Evolutionary conservation across 352 stramenopile genomes (phyloP).

Genomic region (Globisporangium polare): DNA sequence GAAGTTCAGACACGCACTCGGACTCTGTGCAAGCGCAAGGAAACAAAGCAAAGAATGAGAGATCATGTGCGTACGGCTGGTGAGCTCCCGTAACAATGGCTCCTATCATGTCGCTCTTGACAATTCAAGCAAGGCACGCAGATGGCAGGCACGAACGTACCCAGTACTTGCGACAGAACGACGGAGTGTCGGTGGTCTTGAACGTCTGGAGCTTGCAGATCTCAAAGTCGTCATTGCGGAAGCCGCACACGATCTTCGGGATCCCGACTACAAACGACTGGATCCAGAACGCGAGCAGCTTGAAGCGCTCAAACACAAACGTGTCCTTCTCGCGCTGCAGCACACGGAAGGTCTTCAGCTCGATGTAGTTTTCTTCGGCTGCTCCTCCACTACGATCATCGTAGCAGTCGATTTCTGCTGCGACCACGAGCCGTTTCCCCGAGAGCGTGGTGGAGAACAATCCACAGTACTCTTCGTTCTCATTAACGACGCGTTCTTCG

Average conservation of each 20-base stretch:
- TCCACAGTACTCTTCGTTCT: conserved; percentile 71
- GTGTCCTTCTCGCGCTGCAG: conserved; percentile 57
- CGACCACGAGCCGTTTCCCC: conserved; percentile 50
- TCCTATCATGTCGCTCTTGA: neutral
- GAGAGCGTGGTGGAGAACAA: conserved; percentile 54
- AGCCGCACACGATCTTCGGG: conserved; percentile 67
- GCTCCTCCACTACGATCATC: conserved; percentile 14
- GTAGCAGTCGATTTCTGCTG: conserved; percentile 63
- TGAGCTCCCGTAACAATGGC: neutral
- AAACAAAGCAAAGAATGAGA: neutral
- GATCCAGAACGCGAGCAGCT: conserved; percentile 82
- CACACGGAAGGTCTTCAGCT: conserved; percentile 70
- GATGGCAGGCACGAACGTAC: conserved; percentile 26
- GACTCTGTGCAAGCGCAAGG: conserved; percentile 22
- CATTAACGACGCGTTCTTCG: conserved; percentile 34
- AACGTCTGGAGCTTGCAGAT: conserved; percentile 68
- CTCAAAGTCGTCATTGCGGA: conserved; percentile 58
- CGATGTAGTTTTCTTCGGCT: conserved; percentile 36
- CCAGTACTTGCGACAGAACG: conserved; percentile 69
- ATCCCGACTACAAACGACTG: conserved; percentile 77
- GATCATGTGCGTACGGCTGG: neutral
- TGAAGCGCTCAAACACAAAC: conserved; percentile 76
- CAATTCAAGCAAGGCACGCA: neutral
- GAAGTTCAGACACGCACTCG: conserved; percentile 67
- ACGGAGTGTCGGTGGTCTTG: conserved; percentile 52